phyloP scores from a whole-genome alignment of 2,329 filamentous ascomycete genomes.

The Ophiostoma australiae region DNA sequence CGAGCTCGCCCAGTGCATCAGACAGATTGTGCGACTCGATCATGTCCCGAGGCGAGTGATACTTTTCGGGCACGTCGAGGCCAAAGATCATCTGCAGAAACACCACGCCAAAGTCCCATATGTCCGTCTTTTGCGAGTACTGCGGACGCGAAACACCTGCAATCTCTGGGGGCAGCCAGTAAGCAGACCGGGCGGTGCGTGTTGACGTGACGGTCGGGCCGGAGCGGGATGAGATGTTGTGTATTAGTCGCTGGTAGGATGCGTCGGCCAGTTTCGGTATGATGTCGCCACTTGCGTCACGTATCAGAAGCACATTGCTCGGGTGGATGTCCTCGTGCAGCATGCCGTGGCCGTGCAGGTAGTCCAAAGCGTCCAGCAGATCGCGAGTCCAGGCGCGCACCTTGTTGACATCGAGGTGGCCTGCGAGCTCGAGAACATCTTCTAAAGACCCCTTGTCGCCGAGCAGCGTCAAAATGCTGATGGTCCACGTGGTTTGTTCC shows the following conservation, averaged over 20 bases:
- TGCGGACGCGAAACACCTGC: conserved; percentile 56
- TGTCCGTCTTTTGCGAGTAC: conserved; percentile 73
- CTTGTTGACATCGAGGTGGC: conserved; percentile 65
- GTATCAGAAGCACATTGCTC: conserved; percentile 72
- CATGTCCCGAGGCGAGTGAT: conserved; percentile 71
- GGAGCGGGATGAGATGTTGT: conserved; percentile 51
- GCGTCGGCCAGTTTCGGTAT: conserved; percentile 71
- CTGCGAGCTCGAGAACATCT: conserved; percentile 75
- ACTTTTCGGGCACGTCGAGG: conserved; percentile 66
- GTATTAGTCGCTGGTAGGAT: conserved; percentile 63
- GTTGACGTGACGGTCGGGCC: conserved; percentile 49
- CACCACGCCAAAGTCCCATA: conserved; percentile 91
- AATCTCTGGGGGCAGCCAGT: conserved; percentile 80
- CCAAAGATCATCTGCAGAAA: conserved; percentile 94
- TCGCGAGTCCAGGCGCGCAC: conserved; percentile 89
- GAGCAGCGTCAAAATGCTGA: conserved; percentile 70
- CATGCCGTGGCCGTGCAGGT: conserved; percentile 77
- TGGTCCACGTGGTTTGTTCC: conserved; percentile 54
- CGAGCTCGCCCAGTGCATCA: conserved; percentile 69
- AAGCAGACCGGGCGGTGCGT: conserved; percentile 65
- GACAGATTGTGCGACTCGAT: conserved; percentile 69
- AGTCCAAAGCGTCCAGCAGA: conserved; percentile 81
- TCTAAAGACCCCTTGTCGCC: conserved; percentile 78
- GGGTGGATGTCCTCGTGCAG: conserved; percentile 79
- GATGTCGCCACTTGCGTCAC: conserved; percentile 62